phyloP scores from a whole-genome alignment of 768 basidiomycete genomes.

The Russula dissimulans region DNA sequence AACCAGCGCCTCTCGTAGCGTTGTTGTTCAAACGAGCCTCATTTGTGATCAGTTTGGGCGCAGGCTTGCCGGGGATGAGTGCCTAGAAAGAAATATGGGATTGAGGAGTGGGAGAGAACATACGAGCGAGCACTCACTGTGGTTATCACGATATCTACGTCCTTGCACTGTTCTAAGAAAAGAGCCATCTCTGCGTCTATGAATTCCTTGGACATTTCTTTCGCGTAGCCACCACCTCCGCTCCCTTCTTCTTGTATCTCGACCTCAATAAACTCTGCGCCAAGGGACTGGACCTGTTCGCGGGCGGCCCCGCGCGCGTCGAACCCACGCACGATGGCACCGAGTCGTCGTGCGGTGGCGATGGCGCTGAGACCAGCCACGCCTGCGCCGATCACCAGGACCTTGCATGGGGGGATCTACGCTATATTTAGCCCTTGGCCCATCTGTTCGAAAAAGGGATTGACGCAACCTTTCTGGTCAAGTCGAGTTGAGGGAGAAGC shows the following conservation, averaged over 20 bases:
- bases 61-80: conserved; percentile 78
- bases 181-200: conserved; percentile 83
- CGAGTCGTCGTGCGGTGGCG: conserved; percentile 73
- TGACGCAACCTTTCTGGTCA: conserved; percentile 34
- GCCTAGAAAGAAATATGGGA: conserved; percentile 36
- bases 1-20: not conserved
- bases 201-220: conserved; percentile 86
- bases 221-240: conserved; percentile 79
- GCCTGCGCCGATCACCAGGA: conserved; percentile 81
- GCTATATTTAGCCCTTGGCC: not conserved
- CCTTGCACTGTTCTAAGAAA: conserved; percentile 81
- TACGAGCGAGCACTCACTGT: conserved; percentile 38
- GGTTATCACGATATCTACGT: conserved; percentile 84
- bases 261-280: conserved; percentile 86
- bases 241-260: conserved; percentile 71
- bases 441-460: not conserved
- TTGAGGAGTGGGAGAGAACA: not conserved
- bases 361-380: conserved; percentile 87
- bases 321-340: conserved; percentile 83
- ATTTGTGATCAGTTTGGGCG: conserved; percentile 74
- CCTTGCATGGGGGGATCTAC: conserved; percentile 80
- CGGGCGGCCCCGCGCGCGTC: conserved; percentile 79
- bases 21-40: conserved; percentile 31
- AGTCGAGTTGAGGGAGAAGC: not conserved
- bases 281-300: conserved; percentile 85